These are phyloP conservation scores for Castanea mollissima DNA, from an alignment of 306 rosid species.

Conservation along the genomic window DNA sequence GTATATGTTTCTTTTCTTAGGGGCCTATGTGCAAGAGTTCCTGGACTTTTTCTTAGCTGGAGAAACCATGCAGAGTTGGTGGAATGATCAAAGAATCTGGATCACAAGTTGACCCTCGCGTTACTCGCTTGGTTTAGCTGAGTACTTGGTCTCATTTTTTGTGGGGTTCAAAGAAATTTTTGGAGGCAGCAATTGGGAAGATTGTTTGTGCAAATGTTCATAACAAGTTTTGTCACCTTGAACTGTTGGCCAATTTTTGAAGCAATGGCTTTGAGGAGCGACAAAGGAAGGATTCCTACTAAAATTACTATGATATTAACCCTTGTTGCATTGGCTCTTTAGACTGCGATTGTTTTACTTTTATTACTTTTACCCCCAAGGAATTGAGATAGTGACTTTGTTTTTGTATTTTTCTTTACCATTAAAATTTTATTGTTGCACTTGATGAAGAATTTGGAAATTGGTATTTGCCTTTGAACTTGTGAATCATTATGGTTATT, in stretches of 20 bases:
- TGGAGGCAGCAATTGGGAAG: conserved; percentile 14
- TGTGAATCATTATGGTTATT: too few species aligned
- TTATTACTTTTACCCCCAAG: not conserved
- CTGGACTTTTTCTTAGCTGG: conserved; percentile 27
- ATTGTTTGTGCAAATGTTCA: conserved; percentile 12
- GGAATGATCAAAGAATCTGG: conserved; percentile 53
- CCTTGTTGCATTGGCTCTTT: not conserved
- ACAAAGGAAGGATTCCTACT: conserved; percentile 26
- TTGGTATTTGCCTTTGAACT: too few species aligned
- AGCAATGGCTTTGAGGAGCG: conserved; percentile 26
- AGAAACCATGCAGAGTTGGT: conserved; percentile 30
- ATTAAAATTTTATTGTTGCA: too few species aligned
- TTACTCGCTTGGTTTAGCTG: conserved; percentile 18
- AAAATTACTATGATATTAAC: not conserved
- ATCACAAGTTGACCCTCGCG: conserved; percentile 27
- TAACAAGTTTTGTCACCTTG: conserved; percentile 26
- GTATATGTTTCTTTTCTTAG: conserved; percentile 33
- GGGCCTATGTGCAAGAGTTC: conserved; percentile 31
- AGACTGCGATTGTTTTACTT: not conserved
- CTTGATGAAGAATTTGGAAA: too few species aligned
- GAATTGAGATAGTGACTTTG: not conserved
- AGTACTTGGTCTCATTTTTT: conserved; percentile 10
- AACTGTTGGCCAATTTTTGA: conserved; percentile 31
- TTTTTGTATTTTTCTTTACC: not conserved
- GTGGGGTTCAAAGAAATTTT: not conserved